These are phyloP conservation scores for Coemansia sp. DNA, from an alignment of 192 early-diverging fungal species.

Conservation along the genomic window DNA sequence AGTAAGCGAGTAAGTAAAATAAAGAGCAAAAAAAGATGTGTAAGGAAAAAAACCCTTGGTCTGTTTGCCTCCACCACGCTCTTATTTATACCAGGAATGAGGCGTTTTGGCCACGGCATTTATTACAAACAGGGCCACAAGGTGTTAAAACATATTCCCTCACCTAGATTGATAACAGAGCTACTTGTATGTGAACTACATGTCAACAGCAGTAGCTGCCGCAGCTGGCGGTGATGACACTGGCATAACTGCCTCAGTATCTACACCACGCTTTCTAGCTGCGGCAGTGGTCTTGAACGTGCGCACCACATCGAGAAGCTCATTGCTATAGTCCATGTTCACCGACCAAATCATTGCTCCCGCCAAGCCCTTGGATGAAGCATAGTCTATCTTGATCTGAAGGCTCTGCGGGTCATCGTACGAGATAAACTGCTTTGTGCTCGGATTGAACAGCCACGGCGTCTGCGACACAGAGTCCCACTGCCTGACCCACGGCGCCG, in stretches of 20 bases:
- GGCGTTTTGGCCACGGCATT: neutral
- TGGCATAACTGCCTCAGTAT: neutral
- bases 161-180: neutral
- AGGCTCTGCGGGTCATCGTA: constrained; percentile 72
- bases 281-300: constrained; percentile 5
- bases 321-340: constrained; percentile 59
- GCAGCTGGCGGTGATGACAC: neutral
- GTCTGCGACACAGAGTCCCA: constrained; percentile 68
- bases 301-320: constrained; percentile 54
- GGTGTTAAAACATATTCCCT: neutral
- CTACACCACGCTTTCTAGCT: neutral
- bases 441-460: constrained; percentile 71
- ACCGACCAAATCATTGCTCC: constrained; percentile 69
- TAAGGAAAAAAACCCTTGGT: neutral
- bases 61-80: neutral
- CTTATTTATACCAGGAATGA: neutral
- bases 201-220: neutral
- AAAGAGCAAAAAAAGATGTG: constrained; percentile 1
- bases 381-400: constrained; percentile 65
- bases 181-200: neutral
- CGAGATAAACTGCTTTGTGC: constrained; percentile 64
- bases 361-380: constrained; percentile 58
- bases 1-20: neutral
- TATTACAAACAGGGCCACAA: neutral
- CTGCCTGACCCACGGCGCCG: constrained; percentile 63